These are phyloP conservation scores for Calonectria pteridis DNA, from an alignment of 2,329 filamentous ascomycete species.

Conservation along the genomic window DNA sequence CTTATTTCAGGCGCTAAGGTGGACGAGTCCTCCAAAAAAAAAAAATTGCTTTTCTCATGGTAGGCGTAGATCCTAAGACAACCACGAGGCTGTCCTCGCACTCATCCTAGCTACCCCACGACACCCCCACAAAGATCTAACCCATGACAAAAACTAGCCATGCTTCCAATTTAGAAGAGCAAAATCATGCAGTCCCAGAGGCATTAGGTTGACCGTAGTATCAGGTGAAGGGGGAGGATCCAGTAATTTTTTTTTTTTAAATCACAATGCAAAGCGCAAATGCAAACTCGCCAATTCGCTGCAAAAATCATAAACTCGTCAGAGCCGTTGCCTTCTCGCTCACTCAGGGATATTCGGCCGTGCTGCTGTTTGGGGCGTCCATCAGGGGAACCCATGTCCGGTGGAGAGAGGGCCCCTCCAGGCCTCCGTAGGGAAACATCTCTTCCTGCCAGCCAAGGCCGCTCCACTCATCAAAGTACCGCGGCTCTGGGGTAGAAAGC, in stretches of 20 bases:
- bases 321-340: constrained; percentile 7
- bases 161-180: constrained; percentile 11
- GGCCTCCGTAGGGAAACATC: constrained; percentile 50
- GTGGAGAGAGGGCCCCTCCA: constrained; percentile 57
- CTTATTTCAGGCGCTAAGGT: background rate
- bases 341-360: constrained; percentile 50
- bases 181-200: background rate
- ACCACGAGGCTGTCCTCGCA: background rate
- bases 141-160: background rate
- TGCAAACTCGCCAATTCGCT: constrained; percentile 34
- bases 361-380: constrained; percentile 35
- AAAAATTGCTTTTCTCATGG: background rate
- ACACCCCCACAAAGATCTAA: background rate
- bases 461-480: constrained; percentile 58
- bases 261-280: constrained; percentile 37
- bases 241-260: constrained; percentile 37
- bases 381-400: constrained; percentile 59
- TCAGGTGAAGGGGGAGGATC: constrained; percentile 23
- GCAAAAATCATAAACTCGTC: constrained; percentile 33
- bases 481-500: constrained; percentile 55
- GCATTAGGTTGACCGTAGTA: constrained; percentile 18
- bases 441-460: constrained; percentile 65
- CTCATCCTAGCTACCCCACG: constrained; percentile 7
- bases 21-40: background rate
- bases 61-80: background rate